A percentile compares a stretch with the other conserved stretches of the same genome.
Conservation (phyloP, 192 early-diverging fungal species). For the Umbelopsis ramanniana region DNA sequence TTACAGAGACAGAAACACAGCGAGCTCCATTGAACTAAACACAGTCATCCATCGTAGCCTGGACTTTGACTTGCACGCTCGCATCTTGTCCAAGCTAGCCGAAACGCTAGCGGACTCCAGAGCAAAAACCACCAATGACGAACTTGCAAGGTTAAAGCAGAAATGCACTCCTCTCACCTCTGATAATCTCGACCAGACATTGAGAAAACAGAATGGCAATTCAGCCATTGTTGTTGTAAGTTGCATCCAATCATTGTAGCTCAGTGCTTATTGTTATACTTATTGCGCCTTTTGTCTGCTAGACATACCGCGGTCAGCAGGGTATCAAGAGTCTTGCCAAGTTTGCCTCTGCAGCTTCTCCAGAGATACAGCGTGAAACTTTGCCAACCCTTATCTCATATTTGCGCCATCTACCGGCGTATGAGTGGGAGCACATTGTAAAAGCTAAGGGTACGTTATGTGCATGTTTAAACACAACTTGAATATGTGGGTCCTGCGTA, state of each 20-base stretch:
- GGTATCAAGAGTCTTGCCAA: constrained; percentile 36
- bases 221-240: background rate
- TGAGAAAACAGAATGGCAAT: constrained; percentile 6
- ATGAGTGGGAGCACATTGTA: constrained; percentile 27
- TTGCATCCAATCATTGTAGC: background rate
- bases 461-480: background rate
- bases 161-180: constrained; percentile 43
- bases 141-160: constrained; percentile 45
- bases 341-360: constrained; percentile 30
- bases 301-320: constrained; percentile 41
- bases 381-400: constrained; percentile 36
- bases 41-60: constrained; percentile 37
- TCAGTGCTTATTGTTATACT: background rate
- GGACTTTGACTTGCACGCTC: constrained; percentile 58
- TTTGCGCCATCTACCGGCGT: constrained; percentile 36
- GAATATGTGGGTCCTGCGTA: background rate
- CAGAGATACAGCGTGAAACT: constrained; percentile 31
- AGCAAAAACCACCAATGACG: constrained; percentile 45
- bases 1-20: background rate
- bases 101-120: constrained; percentile 52
- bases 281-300: too few relatives aligned
- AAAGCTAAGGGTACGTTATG: constrained; percentile 42
- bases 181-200: constrained; percentile 20
- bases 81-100: constrained; percentile 55
- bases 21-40: background rate